Evolutionary conservation across 805 yeast species (phyloP).

Genomic region (Candida nitratophila): DNA sequence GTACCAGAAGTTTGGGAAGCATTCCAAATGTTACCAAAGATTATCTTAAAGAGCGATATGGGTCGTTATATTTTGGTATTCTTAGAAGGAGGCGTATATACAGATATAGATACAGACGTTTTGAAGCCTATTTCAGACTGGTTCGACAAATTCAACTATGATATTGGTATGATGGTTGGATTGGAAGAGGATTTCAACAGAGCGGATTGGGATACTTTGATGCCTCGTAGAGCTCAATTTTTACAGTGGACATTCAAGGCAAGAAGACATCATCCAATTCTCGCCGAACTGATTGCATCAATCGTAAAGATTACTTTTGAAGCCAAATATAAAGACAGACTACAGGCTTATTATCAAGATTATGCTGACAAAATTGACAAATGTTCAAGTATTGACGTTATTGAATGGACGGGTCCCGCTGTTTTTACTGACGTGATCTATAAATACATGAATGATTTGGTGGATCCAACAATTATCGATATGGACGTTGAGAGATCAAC

Average conservation of each 20-base stretch:
- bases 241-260: constrained; percentile 93
- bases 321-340: constrained; percentile 36
- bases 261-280: constrained; percentile 78
- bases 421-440: constrained; percentile 66
- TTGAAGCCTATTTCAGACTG: constrained; percentile 64
- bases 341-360: constrained; percentile 21
- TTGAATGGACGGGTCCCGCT: constrained; percentile 94
- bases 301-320: constrained; percentile 67
- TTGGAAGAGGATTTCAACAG: constrained; percentile 93
- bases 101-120: constrained; percentile 75
- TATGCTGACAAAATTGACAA: constrained; percentile 31
- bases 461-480: constrained; percentile 2
- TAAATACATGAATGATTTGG: constrained; percentile 34
- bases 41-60: constrained; percentile 80
- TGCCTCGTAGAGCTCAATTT: constrained; percentile 81
- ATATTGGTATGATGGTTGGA: constrained; percentile 72
- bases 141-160: constrained; percentile 30
- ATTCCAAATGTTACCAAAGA: constrained; percentile 64
- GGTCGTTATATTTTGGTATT: constrained; percentile 74
- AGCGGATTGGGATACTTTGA: constrained; percentile 80
- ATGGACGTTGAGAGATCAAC: constrained; percentile 1
- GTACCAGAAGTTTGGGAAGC: constrained; percentile 74
- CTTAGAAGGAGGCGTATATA: constrained; percentile 84
- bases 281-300: constrained; percentile 65
- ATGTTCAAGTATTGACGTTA: constrained; percentile 60